Base-by-base conservation (phyloP, 805 yeast genomes). In the Candida morakotiae region DNA sequence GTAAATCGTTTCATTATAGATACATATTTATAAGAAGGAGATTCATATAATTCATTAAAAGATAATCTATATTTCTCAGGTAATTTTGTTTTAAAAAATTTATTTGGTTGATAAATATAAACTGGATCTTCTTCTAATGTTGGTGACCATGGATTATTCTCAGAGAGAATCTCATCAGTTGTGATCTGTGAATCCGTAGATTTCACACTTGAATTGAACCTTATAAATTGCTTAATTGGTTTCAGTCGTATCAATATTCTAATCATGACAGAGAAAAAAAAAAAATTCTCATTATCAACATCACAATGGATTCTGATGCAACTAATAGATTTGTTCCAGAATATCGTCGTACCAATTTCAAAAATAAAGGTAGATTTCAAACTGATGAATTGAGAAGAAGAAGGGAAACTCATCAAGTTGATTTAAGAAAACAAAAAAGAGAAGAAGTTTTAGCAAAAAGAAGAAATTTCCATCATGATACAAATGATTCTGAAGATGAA, bases 351-450 rank as follows among this genome's bases (percentile, higher is more conserved):
- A 88, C 97, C 28, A 87, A 83, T 58, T 93, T 86, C 73, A 93
- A 93, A 62, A 91, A 93, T 70, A 87, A 89, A 61, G 87, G 93
- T 46, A 79, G 95, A 57, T 93, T 93, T 59, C 84, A 85, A 54
- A 87, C 87, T 41, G 98, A 93, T 60, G 98, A 93, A 71, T 79
- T 93, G 53, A 86, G 98, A 64, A 88, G 98, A 64, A 84, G 98
- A 61, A 83, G 98, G 63, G 98, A 91, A 62, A 94, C 86, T 40
- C 96, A 91, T 54, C 97, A 91, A 65, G 94, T 93, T 42, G 98
- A 89, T 60, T 74, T 93, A 55, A 79, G 98, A 68, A 93, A 94
- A 69, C 95, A 89, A 44, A 89, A 89, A 64, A 80, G 98, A 58
- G 98, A 93, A 59, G 98, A 93, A 61, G 84, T 86, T 39, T 73